A percentile compares a stretch with the other conserved stretches of the same genome.
These are phyloP conservation scores for Aspergillus thermomutatus DNA, from an alignment of 2,329 filamentous ascomycete genomes.

Conservation along the genomic window DNA sequence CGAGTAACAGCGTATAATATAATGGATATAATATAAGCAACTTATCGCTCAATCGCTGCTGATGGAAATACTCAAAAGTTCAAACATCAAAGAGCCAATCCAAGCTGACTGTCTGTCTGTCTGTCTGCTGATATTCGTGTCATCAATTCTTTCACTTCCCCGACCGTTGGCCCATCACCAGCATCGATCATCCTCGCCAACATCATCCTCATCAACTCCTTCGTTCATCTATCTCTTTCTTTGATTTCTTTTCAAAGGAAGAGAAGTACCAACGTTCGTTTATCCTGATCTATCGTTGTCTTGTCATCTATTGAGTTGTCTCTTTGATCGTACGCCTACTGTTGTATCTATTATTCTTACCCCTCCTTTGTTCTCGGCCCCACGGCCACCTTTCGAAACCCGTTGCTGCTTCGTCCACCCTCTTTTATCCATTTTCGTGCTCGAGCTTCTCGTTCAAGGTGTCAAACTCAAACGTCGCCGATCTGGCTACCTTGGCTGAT, in stretches of 20 bases:
- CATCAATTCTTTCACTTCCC: background rate
- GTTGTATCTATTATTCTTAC: background rate
- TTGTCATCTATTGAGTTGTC: background rate
- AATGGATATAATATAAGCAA: background rate
- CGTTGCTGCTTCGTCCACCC: constrained; percentile 2
- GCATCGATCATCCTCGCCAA: background rate
- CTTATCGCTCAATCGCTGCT: background rate
- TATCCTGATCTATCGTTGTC: background rate
- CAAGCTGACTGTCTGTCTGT: background rate
- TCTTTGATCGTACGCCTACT: background rate
- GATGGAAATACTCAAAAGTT: background rate
- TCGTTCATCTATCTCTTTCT: background rate
- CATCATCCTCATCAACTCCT: constrained; percentile 1
- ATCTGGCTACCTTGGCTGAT: constrained; percentile 38
- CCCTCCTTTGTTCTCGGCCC: background rate
- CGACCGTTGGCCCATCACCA: background rate
- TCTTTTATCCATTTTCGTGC: background rate
- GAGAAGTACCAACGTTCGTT: background rate
- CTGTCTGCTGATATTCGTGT: background rate
- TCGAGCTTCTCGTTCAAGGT: constrained; percentile 10
- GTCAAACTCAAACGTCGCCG: constrained; percentile 23
- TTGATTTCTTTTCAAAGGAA: background rate
- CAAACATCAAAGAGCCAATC: background rate
- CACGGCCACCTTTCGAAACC: constrained; percentile 1
- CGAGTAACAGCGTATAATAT: background rate